Conservation (phyloP, 129 eudicot genomes). For the Lactuca sativa region DNA sequence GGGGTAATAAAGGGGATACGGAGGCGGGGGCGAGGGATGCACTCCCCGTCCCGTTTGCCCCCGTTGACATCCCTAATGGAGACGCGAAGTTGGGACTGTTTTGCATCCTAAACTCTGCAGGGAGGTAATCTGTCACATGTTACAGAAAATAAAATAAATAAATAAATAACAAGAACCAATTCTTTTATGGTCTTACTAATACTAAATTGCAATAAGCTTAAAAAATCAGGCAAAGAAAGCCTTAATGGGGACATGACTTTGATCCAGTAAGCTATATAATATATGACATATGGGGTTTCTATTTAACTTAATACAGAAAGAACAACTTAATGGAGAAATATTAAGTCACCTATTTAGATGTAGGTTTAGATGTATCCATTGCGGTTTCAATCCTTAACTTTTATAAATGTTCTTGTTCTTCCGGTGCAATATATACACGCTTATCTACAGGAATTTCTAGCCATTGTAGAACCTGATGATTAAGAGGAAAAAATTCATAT, state of each 20-base stretch:
- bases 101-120: constrained; percentile 88
- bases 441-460: constrained; percentile 82
- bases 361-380: constrained; percentile 87
- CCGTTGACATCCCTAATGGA: too few relatives aligned
- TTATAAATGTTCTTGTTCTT: constrained; percentile 94
- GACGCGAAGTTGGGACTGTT: constrained; percentile 76
- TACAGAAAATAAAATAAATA: constrained; percentile 2
- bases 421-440: constrained; percentile 81
- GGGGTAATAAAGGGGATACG: too few relatives aligned
- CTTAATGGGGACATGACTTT: too few relatives aligned
- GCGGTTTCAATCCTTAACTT: constrained; percentile 83
- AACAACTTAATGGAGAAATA: too few relatives aligned
- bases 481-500: background rate
- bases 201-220: too few relatives aligned
- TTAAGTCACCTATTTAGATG: constrained; percentile 82
- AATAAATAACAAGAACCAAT: too few relatives aligned
- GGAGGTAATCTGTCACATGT: constrained; percentile 64
- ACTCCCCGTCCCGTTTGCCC: too few relatives aligned
- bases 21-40: too few relatives aligned
- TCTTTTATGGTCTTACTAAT: too few relatives aligned
- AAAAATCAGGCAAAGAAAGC: too few relatives aligned
- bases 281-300: too few relatives aligned
- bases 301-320: background rate
- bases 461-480: constrained; percentile 69
- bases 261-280: too few relatives aligned